Evolutionary conservation across 176 grass and related monocot species (phyloP).

Genomic region (Neostapfia colusana): DNA sequence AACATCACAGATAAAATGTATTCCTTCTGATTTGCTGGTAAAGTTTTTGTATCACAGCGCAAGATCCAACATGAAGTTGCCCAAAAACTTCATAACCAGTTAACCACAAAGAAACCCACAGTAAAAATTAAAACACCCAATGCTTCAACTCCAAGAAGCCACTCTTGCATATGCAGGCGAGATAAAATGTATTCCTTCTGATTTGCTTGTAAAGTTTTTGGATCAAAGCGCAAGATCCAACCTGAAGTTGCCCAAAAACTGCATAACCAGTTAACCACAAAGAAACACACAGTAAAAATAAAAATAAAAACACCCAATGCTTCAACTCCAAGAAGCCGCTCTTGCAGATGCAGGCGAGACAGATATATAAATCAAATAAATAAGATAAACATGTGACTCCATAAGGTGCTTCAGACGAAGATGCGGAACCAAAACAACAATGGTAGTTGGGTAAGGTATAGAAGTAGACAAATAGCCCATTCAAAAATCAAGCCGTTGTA

Average conservation of each 20-base stretch:
- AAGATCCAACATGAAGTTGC: constrained; percentile 24
- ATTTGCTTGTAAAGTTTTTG: background rate
- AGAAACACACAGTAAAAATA: background rate
- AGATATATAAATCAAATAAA: constrained; percentile 26
- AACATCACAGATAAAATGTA: constrained; percentile 15
- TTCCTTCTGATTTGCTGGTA: background rate
- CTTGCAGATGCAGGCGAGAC: background rate
- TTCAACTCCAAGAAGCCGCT: background rate
- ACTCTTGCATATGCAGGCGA: background rate
- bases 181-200: constrained; percentile 16
- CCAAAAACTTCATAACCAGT: background rate
- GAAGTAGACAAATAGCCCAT: constrained; percentile 17
- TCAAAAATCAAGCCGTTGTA: constrained; percentile 35
- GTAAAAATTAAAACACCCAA: background rate
- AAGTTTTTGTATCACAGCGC: background rate
- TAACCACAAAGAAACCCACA: background rate
- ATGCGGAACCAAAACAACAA: constrained; percentile 16
- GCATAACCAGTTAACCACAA: background rate
- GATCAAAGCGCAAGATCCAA: constrained; percentile 19
- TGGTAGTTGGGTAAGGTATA: background rate
- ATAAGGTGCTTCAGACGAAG: constrained; percentile 21
- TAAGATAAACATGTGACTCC: constrained; percentile 32
- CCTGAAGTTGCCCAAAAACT: constrained; percentile 3
- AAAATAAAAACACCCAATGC: background rate
- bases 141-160: background rate